Percentiles rank a stretch among this genome's conserved stretches.
Conservation (phyloP, 371 early-diverging fungal species). For the Thermomucor indicae-seudaticae region DNA sequence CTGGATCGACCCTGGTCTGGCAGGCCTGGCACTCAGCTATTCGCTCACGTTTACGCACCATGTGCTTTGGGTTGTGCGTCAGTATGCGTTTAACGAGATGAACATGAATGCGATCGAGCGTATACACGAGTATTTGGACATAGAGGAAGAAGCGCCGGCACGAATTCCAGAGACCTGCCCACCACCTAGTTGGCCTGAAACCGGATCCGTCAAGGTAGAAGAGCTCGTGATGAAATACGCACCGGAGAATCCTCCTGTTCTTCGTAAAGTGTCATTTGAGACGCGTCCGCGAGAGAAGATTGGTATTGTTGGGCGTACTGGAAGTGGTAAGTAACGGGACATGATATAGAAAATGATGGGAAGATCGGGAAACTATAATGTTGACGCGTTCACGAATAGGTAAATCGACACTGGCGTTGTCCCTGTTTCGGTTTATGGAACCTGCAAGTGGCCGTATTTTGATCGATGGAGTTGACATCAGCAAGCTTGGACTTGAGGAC, state of each 20-base stretch:
- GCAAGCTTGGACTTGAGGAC: conserved; percentile 57
- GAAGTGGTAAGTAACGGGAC: conserved; percentile 19
- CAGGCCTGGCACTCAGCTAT: conserved; percentile 79
- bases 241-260: conserved; percentile 62
- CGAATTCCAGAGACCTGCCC: conserved; percentile 42
- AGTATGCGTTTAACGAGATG: conserved; percentile 80
- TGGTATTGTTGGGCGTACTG: conserved; percentile 58
- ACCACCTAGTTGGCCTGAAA: conserved; percentile 67
- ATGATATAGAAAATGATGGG: neutral
- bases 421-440: conserved; percentile 76
- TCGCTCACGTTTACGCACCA: conserved; percentile 62
- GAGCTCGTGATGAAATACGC: conserved; percentile 66
- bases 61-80: conserved; percentile 77
- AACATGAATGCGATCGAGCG: conserved; percentile 75
- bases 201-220: conserved; percentile 63
- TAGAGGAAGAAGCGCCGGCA: conserved; percentile 69
- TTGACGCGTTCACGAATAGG: conserved; percentile 2
- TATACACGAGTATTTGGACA: conserved; percentile 65
- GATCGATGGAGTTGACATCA: conserved; percentile 72
- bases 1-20: conserved; percentile 67
- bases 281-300: conserved; percentile 53
- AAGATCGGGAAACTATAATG: neutral
- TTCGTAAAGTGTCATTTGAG: conserved; percentile 63
- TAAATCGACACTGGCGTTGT: conserved; percentile 62
- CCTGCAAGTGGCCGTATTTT: conserved; percentile 52